These are phyloP conservation scores for Emergomyces orientalis DNA, from an alignment of 2,329 filamentous ascomycete genomes.

Conservation along the genomic window DNA sequence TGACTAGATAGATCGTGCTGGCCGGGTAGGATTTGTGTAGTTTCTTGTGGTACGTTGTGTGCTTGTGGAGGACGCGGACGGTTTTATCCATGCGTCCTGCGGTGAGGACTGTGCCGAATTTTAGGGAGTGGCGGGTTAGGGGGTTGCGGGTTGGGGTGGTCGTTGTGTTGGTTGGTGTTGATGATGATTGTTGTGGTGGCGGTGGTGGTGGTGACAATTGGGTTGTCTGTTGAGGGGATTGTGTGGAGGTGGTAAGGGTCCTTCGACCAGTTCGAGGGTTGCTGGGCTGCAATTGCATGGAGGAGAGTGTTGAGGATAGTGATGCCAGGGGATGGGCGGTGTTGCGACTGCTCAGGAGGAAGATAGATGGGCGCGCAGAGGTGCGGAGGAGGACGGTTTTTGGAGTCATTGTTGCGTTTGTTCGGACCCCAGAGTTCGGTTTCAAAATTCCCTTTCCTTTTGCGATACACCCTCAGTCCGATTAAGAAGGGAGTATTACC, in stretches of 20 bases:
- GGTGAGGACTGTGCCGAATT: slow-evolving; percentile 31
- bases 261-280: background rate
- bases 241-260: background rate
- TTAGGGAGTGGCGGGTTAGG: background rate
- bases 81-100: slow-evolving; percentile 36
- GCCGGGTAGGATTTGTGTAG: slow-evolving; percentile 32
- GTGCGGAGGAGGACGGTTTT: slow-evolving; percentile 3
- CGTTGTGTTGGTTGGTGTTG: background rate
- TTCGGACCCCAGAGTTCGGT: background rate
- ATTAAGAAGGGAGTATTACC: too few species aligned
- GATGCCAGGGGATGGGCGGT: background rate
- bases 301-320: background rate
- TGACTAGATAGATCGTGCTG: slow-evolving; percentile 27
- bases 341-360: background rate
- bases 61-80: slow-evolving; percentile 30
- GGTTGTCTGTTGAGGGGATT: background rate
- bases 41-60: slow-evolving; percentile 28
- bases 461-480: background rate
- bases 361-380: background rate
- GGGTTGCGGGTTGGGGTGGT: background rate
- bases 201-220: background rate
- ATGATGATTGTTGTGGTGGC: background rate
- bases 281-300: background rate
- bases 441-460: background rate
- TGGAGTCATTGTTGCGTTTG: slow-evolving; percentile 6